These are phyloP conservation scores for Cyclotella sp. DNA, from an alignment of 108 stramenopile species.

Conservation along the genomic window DNA sequence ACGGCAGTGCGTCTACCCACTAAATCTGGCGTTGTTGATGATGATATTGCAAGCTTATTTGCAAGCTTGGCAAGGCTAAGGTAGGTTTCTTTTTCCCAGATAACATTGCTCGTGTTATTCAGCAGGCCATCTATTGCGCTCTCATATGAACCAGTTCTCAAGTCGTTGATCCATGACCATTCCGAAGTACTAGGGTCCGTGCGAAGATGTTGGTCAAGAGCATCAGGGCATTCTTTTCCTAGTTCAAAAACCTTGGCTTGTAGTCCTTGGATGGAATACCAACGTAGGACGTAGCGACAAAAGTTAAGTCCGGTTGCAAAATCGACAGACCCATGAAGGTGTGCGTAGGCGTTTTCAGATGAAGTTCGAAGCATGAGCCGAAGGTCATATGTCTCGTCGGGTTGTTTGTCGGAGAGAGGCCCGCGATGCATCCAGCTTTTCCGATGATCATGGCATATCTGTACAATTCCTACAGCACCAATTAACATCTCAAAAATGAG, in stretches of 20 bases:
- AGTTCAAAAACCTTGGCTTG: constrained; percentile 42
- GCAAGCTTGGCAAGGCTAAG: constrained; percentile 49
- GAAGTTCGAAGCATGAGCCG: constrained; percentile 21
- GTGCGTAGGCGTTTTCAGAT: constrained; percentile 15
- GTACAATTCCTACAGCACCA: constrained; percentile 31
- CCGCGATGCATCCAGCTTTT: constrained; percentile 43
- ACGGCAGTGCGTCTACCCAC: not conserved
- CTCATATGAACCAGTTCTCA: constrained; percentile 20
- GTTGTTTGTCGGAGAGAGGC: constrained; percentile 13
- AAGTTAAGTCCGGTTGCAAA: constrained; percentile 32
- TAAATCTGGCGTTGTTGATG: not conserved
- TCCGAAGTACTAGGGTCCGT: constrained; percentile 30
- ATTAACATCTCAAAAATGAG: not conserved
- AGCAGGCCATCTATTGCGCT: constrained; percentile 26
- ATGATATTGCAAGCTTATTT: constrained; percentile 23
- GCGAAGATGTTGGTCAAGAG: constrained; percentile 25
- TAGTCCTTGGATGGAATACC: constrained; percentile 40
- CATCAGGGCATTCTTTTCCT: constrained; percentile 43
- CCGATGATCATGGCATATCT: constrained; percentile 54
- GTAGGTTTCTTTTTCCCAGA: constrained; percentile 44
- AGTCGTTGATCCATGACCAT: constrained; percentile 40
- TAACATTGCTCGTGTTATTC: constrained; percentile 8
- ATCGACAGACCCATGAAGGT: constrained; percentile 30
- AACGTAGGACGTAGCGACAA: constrained; percentile 41
- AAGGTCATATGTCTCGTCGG: constrained; percentile 40